phyloP scores from a whole-genome alignment of 306 rosid species.

The Sesbania bispinosa region DNA sequence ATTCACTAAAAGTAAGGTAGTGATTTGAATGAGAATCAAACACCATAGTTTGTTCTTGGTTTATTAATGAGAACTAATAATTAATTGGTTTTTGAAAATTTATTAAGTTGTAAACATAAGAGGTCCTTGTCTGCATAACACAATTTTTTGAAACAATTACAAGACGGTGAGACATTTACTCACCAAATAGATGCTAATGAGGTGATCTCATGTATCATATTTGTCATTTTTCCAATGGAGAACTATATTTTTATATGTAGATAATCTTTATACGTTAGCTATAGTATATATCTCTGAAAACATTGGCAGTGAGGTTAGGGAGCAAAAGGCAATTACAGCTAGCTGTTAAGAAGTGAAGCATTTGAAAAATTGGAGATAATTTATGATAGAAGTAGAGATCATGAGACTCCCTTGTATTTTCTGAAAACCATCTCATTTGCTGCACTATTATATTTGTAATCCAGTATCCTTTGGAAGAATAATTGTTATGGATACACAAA shows the following conservation, averaged over 20 bases:
- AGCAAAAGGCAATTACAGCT: conserved; percentile 7
- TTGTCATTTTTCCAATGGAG: conserved; percentile 5
- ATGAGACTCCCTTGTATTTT: neutral
- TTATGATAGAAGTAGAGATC: conserved; percentile 13
- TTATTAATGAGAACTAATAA: neutral
- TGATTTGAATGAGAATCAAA: conserved; percentile 21
- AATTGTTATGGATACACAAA: too few species aligned
- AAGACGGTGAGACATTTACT: conserved; percentile 13
- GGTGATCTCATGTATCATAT: conserved; percentile 1
- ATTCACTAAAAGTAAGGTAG: conserved; percentile 7
- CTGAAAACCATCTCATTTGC: conserved; percentile 9
- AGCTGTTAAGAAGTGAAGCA: conserved; percentile 10
- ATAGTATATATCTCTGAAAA: neutral
- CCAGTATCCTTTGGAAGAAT: conserved; percentile 12
- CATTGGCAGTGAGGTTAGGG: neutral
- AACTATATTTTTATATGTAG: neutral
- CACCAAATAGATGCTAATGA: conserved; percentile 6
- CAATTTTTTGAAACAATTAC: conserved; percentile 17
- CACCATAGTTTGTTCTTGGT: neutral
- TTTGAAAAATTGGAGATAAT: conserved; percentile 3
- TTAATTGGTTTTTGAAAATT: conserved; percentile 10
- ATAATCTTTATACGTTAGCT: neutral
- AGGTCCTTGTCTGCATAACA: conserved; percentile 1
- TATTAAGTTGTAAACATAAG: neutral
- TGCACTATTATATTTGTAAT: conserved; percentile 13